Base-by-base conservation (phyloP, 2,329 filamentous ascomycete species). In the Ceratocystis eucalypticola region DNA sequence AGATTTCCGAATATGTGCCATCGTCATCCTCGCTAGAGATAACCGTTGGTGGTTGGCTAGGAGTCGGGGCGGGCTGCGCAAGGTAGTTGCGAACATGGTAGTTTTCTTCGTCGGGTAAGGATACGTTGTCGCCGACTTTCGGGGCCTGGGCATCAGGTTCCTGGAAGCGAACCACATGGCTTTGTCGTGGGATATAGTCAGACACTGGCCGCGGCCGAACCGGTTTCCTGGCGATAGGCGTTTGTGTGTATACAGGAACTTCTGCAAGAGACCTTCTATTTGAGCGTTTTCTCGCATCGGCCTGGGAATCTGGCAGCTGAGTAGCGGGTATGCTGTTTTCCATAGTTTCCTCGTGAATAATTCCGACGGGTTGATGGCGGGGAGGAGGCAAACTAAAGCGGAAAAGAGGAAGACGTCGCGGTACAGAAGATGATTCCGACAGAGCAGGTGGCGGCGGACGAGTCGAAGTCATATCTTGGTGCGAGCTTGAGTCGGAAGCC, bases 1-100 rank as follows among this genome's bases (percentile, higher is more conserved):
- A 82, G 33, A 78, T 70, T 64, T 80, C 78, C 10, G 76, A 77
- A 67, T 69, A 65, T 20, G 67, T 53, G 76, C 76, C 28, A 66
- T 80, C 79, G n/a, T 65, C 64, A 70, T 83, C 81, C 68, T 83
- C 82, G 71, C 78, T 81, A 70, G 77, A 76, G 10, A 33, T 66
- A n/a, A 46, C 41, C 8, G 55, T 59, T 10, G 55, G 30, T n/a
- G 25, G 55, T 37, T 59, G 55, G 55, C 55, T 59, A 20, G 33
- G 33, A n/a, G 55, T n/a, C 8, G 17, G 28, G 5, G 44, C 12
- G 3, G 66, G 46, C 30, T 66, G 66, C 7, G 57, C 46, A 46
- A 68, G 64, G 44, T 66, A 64, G 30, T 66, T 68, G 61, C 61
- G 66, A 22, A 64, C 30, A 48, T 65, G 64, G 53, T 68, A 68